These are phyloP conservation scores for Hypocrella siamensis DNA, from an alignment of 2,329 filamentous ascomycete genomes.

Conservation along the genomic window DNA sequence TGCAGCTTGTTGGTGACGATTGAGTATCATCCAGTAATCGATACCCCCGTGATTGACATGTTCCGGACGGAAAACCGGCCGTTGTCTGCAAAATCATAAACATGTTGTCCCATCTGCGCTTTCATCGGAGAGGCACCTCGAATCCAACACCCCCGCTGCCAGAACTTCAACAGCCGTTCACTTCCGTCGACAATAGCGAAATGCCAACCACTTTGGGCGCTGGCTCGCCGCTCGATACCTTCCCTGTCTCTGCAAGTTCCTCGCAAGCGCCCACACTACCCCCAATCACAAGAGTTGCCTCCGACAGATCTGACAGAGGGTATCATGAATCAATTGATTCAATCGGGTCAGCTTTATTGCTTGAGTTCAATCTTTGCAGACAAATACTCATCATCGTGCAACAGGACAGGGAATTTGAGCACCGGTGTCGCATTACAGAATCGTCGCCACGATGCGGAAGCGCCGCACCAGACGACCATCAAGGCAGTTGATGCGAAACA, in stretches of 20 bases:
- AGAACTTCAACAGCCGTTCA: constrained; percentile 27
- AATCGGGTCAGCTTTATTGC: constrained; percentile 5
- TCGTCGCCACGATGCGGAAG: constrained; percentile 23
- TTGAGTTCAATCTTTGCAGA: constrained; percentile 11
- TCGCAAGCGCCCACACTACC: constrained; percentile 30
- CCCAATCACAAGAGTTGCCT: constrained; percentile 32
- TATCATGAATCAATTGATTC: constrained; percentile 7
- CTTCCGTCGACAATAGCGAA: constrained; percentile 20
- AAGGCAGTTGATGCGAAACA: constrained; percentile 1
- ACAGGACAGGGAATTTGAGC: constrained; percentile 31
- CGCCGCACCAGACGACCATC: constrained; percentile 2
- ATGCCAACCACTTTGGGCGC: constrained; percentile 25
- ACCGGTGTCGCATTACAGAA: constrained; percentile 39
- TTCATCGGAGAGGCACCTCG: constrained; percentile 40
- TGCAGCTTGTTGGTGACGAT: too few species aligned
- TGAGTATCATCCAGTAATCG: too few species aligned
- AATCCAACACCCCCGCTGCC: constrained; percentile 37
- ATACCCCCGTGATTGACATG: too few species aligned
- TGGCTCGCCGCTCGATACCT: constrained; percentile 17
- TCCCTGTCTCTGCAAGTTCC: constrained; percentile 17
- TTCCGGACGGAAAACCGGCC: too few species aligned
- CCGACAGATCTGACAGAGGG: constrained; percentile 17
- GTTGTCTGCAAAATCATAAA: background rate
- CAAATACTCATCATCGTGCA: constrained; percentile 17
- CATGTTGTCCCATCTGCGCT: constrained; percentile 40